Evolutionary conservation across 805 yeast species (phyloP).

Genomic region (Torulaspora gathmanii): DNA sequence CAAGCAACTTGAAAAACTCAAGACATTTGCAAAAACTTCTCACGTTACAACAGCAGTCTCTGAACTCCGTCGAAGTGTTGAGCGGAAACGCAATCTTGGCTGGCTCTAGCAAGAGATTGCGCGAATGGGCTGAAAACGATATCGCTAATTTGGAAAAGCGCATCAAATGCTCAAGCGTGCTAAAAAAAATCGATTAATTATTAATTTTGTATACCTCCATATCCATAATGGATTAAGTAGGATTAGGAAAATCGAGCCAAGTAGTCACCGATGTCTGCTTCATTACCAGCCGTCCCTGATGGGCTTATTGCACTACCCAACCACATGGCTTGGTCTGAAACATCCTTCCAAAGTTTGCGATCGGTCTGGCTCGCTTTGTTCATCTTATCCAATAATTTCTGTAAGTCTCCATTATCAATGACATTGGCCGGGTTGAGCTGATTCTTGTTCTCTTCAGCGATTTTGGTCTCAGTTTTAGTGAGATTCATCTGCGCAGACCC

Average conservation of each 20-base stretch:
- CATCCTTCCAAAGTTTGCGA: conserved; percentile 67
- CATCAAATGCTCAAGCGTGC: conserved; percentile 14
- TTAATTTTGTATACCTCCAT: not conserved
- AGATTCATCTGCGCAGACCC: conserved; percentile 17
- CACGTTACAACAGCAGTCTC: conserved; percentile 43
- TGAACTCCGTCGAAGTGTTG: conserved; percentile 35
- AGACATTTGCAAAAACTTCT: conserved; percentile 29
- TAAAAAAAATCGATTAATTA: not conserved
- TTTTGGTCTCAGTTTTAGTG: conserved; percentile 17
- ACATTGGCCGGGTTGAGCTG: conserved; percentile 32
- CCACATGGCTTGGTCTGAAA: conserved; percentile 76
- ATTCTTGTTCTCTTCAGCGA: conserved; percentile 29
- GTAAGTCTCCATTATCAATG: conserved; percentile 37
- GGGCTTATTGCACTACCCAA: conserved; percentile 42
- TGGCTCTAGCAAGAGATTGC: conserved; percentile 48
- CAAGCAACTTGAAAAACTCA: conserved; percentile 16
- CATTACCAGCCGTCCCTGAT: conserved; percentile 26
- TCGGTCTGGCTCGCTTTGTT: conserved; percentile 40
- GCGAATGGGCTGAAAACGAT: conserved; percentile 59
- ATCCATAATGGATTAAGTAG: not conserved
- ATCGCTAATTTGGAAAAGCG: conserved; percentile 45
- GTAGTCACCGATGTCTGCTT: conserved; percentile 22
- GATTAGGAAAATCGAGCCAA: conserved; percentile 5
- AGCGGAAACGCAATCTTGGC: conserved; percentile 31
- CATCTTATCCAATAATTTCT: conserved; percentile 32